These are phyloP conservation scores for Microglena sp. DNA, from an alignment of 139 green algal species.

Conservation along the genomic window DNA sequence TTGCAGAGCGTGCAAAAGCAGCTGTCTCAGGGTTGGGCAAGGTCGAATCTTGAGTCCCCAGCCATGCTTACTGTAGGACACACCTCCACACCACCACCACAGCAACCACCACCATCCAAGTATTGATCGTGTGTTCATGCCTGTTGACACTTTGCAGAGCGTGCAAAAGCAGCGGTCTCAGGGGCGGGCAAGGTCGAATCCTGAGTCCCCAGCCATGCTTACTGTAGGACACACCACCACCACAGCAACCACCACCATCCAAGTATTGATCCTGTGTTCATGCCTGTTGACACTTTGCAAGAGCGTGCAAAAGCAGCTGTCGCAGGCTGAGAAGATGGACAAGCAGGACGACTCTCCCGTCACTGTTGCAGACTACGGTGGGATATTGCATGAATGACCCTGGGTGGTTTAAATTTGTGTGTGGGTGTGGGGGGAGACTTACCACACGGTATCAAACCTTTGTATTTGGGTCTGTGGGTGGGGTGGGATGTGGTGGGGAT, in stretches of 20 bases:
- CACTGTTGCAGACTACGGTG: slow-evolving; percentile 90
- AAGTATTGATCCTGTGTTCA: no score
- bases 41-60: not conserved
- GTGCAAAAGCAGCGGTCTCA: not conserved
- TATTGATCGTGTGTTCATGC: no score
- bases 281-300: slow-evolving; percentile 17
- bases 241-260: no score
- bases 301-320: slow-evolving; percentile 61
- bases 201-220: not conserved
- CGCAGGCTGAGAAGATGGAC: slow-evolving; percentile 41
- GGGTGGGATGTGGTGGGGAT: no score
- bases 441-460: not conserved
- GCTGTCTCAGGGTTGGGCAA: not conserved
- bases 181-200: not conserved
- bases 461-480: no score
- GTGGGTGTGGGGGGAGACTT: no score
- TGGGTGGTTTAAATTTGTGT: slow-evolving; percentile 6
- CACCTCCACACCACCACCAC: no score
- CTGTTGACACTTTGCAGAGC: no score
- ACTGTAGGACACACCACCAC: not conserved
- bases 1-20: not conserved
- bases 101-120: no score
- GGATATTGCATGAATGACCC: no score
- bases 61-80: not conserved
- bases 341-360: slow-evolving; percentile 87